Evolutionary conservation across 495 filamentous ascomycete genomes (phyloP).

Genomic region (Bathelium albidoporum): DNA sequence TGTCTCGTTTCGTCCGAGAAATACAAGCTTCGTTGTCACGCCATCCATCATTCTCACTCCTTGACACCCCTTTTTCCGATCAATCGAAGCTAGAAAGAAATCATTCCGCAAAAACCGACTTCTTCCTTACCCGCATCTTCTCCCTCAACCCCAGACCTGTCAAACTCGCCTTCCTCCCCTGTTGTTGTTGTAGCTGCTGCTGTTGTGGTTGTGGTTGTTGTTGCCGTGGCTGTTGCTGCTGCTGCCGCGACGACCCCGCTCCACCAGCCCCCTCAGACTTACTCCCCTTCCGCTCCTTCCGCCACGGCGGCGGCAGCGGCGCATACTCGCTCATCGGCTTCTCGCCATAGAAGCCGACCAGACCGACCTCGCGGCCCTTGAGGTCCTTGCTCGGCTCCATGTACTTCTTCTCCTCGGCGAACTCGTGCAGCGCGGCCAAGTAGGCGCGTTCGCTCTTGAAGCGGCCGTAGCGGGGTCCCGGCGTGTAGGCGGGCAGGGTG

Average conservation of each 20-base stretch:
- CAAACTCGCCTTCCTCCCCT: not conserved
- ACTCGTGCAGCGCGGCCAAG: slow-evolving; percentile 15
- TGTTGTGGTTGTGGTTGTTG: too few species aligned
- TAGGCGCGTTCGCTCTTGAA: slow-evolving; percentile 15
- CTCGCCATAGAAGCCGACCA: slow-evolving; percentile 16
- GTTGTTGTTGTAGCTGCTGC: too few species aligned
- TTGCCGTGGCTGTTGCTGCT: too few species aligned
- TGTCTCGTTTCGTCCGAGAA: too few species aligned
- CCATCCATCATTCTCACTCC: too few species aligned
- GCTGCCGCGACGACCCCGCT: too few species aligned
- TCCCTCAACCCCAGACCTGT: slow-evolving; percentile 9
- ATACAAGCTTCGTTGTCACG: too few species aligned
- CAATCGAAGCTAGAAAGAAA: too few species aligned
- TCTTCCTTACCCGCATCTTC: slow-evolving; percentile 14
- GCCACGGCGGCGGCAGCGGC: slow-evolving; percentile 5
- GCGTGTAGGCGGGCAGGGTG: not conserved
- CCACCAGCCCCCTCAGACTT: not conserved
- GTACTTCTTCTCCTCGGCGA: slow-evolving; percentile 16
- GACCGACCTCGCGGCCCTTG: not conserved
- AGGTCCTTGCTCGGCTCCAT: not conserved
- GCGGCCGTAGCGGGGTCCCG: slow-evolving; percentile 6
- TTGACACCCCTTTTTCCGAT: too few species aligned
- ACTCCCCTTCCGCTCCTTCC: not conserved
- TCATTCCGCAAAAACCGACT: not conserved
- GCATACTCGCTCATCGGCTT: slow-evolving; percentile 8